phyloP scores from a whole-genome alignment of 129 eudicot species.

The Chrysanthemum seticuspe region DNA sequence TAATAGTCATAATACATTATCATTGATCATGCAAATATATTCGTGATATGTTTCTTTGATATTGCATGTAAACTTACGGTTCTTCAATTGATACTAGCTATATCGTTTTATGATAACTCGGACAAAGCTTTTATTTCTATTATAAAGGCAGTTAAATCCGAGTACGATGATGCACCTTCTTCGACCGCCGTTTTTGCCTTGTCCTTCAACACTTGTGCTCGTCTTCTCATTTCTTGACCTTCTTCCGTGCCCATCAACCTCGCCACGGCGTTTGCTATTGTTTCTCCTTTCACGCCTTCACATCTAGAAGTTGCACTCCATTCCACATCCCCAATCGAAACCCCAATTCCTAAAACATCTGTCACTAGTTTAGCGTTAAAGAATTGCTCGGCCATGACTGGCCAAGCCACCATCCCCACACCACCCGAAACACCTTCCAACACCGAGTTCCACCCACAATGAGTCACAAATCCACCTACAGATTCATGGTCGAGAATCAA shows the following conservation, averaged over 20 bases:
- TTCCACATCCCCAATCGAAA: conserved; percentile 42
- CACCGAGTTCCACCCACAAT: conserved; percentile 65
- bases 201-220: conserved; percentile 38
- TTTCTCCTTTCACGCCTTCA: conserved; percentile 36
- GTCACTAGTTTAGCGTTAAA: conserved; percentile 52
- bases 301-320: conserved; percentile 25
- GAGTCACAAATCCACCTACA: conserved; percentile 56
- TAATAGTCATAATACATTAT: too few relatives aligned
- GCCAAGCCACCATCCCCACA: conserved; percentile 69
- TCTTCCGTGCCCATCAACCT: conserved; percentile 34
- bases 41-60: too few relatives aligned
- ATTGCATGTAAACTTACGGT: too few relatives aligned
- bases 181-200: conserved; percentile 36
- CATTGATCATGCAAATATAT: too few relatives aligned
- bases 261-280: conserved; percentile 36
- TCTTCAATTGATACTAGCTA: too few relatives aligned
- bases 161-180: conserved; percentile 54
- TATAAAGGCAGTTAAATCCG: conserved; percentile 30
- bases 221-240: conserved; percentile 42
- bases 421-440: conserved; percentile 54
- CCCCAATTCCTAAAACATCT: conserved; percentile 44
- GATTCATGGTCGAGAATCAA: conserved; percentile 52
- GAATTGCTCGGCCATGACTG: conserved; percentile 54
- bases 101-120: too few relatives aligned
- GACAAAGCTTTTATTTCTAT: conserved; percentile 25